Conservation (phyloP, 352 stramenopile genomes). For the Aphanomyces stellatus region DNA sequence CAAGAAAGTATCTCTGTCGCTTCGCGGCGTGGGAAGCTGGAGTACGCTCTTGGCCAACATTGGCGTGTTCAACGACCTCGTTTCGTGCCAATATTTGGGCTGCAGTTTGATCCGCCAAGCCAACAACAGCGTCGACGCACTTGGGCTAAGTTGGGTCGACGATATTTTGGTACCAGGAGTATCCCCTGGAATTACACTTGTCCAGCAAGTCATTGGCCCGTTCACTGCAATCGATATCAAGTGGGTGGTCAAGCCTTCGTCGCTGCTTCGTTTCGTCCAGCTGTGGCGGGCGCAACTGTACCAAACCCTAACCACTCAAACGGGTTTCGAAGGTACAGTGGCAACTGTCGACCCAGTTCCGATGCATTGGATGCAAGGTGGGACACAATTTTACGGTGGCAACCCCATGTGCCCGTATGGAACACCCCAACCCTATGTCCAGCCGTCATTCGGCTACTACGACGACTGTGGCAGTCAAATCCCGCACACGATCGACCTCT, state of each 20-base stretch:
- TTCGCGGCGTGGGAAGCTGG: background rate
- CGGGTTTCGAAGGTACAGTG: too few relatives aligned
- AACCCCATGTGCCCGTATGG: background rate
- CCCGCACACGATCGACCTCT: background rate
- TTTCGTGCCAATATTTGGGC: background rate
- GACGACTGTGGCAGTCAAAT: background rate
- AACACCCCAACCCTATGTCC: background rate
- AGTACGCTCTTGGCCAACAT: background rate
- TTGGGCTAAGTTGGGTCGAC: background rate
- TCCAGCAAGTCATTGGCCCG: background rate
- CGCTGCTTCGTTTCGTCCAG: background rate
- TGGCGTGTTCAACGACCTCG: background rate
- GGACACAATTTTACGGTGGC: background rate
- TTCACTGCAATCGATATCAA: background rate
- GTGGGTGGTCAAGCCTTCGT: background rate
- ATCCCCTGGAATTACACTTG: background rate
- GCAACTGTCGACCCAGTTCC: background rate
- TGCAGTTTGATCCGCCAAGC: background rate
- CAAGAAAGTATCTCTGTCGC: background rate
- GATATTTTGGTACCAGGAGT: background rate
- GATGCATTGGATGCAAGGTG: background rate
- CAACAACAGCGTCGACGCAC: background rate
- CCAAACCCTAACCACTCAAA: too few relatives aligned
- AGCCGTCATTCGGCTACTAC: constrained; percentile 15
- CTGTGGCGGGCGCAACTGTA: too few relatives aligned